Evolutionary conservation across 257 asterid genomes (phyloP), one percentile per base, ranked within the genome.

Genomic region (Capsicum pubescens): DNA sequence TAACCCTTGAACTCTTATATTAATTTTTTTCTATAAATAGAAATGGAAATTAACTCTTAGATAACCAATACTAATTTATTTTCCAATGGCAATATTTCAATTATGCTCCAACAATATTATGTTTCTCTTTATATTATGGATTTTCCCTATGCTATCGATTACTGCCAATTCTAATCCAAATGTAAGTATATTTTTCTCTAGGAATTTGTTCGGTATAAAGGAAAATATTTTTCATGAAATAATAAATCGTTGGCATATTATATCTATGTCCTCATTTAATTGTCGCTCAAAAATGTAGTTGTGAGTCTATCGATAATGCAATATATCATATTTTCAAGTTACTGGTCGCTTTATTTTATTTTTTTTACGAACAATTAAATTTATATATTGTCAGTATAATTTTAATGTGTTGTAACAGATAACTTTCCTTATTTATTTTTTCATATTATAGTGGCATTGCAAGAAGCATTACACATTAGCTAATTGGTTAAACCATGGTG

Each of bases 401-500:
- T 66, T 35, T 0, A 15, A 67, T 3, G 2, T 36, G 17, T 67
- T 39, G 1, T 36, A 68, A 8, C 77, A 36, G 36, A 9, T 69
- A 15, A 63, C 57, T 7, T 68, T 3, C 5, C 3, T 39, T 39
- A 39, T 39, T 44, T 44, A 6, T 44, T 44, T 44, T 44, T 44
- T 44, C 48, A 44, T 0, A 35, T 35, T 71, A 19, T 16, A 74
- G 80, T 74, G 44, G 80, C 60, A 48, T 19, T 6, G 21, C 19
- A 74, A 9, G 44, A 48, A 13, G 60, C 46, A 52, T 76, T 19
- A 76, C 21, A 76, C n/a, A 8, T 2, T 19, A 48, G 84, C 55
- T 54, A 79, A 84, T 21, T 90, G 95, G 95, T 10, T 85, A 64
- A 92, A 87, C 88, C 95, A 90, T 56, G 94, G 95, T 7, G 94